These are phyloP conservation scores for Daldinia concentrica DNA, from an alignment of 495 filamentous ascomycete genomes.

Conservation along the genomic window DNA sequence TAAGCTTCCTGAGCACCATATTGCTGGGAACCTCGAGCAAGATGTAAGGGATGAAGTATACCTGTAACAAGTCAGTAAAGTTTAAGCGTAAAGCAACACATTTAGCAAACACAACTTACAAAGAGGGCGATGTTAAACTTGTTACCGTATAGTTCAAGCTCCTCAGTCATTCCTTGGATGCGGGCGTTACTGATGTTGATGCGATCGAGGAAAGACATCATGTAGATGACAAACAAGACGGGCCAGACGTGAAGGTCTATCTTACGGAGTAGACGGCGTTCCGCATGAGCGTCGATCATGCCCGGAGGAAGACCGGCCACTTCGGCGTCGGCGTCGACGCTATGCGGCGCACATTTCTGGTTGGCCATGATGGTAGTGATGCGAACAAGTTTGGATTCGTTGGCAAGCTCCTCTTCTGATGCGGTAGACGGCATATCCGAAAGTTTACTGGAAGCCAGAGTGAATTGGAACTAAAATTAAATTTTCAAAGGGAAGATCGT, in stretches of 20 bases:
- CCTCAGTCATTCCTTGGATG: constrained; percentile 67
- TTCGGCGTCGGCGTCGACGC: background rate
- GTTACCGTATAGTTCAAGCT: constrained; percentile 65
- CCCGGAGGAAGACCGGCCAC: constrained; percentile 5
- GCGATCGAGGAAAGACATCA: constrained; percentile 60
- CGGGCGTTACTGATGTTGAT: constrained; percentile 72
- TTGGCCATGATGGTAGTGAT: constrained; percentile 11
- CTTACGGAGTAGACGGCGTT: constrained; percentile 47
- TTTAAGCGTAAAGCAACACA: background rate
- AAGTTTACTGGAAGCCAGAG: background rate
- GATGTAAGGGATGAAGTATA: constrained; percentile 72
- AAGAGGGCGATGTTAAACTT: constrained; percentile 70
- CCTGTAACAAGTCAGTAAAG: constrained; percentile 24
- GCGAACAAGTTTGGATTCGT: background rate
- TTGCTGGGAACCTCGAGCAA: constrained; percentile 69
- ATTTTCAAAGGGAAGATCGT: background rate
- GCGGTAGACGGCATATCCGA: constrained; percentile 24
- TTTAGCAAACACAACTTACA: constrained; percentile 43
- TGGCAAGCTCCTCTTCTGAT: constrained; percentile 28
- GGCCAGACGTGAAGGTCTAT: constrained; percentile 53
- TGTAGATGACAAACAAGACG: constrained; percentile 54
- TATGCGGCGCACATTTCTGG: constrained; percentile 10
- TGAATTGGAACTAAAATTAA: background rate
- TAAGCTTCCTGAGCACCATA: constrained; percentile 60
- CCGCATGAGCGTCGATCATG: constrained; percentile 38